These are phyloP conservation scores for Eucalyptus microcorys DNA, from an alignment of 345 rosid species.

Conservation along the genomic window DNA sequence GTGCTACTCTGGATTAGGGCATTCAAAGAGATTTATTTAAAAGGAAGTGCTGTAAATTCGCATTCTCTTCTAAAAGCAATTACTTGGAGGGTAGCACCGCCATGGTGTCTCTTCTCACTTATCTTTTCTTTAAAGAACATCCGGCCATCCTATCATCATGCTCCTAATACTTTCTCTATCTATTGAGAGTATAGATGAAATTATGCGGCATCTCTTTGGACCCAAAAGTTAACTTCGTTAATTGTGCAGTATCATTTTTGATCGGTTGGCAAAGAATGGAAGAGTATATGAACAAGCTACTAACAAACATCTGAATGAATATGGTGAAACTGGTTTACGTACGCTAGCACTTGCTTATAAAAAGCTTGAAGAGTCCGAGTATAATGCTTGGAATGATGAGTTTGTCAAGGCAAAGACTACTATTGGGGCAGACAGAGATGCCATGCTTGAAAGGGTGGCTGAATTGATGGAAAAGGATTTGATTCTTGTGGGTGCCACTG, in stretches of 20 bases:
- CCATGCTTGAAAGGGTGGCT: slow-evolving; percentile 58
- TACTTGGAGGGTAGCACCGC: background rate
- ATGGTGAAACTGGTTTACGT: slow-evolving; percentile 94
- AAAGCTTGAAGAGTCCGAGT: slow-evolving; percentile 72
- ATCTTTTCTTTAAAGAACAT: background rate
- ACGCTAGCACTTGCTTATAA: slow-evolving; percentile 83
- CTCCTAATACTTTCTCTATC: background rate
- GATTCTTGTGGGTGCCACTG: slow-evolving; percentile 93
- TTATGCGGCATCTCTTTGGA: background rate
- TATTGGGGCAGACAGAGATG: slow-evolving; percentile 76
- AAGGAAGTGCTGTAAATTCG: background rate
- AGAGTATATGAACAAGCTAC: slow-evolving; percentile 53
- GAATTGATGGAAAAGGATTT: slow-evolving; percentile 89
- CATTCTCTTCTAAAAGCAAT: background rate
- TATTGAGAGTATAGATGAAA: background rate
- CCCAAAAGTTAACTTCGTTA: background rate
- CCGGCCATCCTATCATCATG: background rate
- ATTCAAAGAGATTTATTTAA: background rate
- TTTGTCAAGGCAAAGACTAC: slow-evolving; percentile 80
- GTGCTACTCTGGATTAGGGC: background rate
- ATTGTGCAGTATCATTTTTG: slow-evolving; percentile 69
- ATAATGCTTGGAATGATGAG: slow-evolving; percentile 75
- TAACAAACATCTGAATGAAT: slow-evolving; percentile 72
- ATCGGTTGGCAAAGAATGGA: slow-evolving; percentile 87
- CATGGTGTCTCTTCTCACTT: background rate